phyloP scores from a whole-genome alignment of 495 filamentous ascomycete species.

The Articulospora tetracladia region DNA sequence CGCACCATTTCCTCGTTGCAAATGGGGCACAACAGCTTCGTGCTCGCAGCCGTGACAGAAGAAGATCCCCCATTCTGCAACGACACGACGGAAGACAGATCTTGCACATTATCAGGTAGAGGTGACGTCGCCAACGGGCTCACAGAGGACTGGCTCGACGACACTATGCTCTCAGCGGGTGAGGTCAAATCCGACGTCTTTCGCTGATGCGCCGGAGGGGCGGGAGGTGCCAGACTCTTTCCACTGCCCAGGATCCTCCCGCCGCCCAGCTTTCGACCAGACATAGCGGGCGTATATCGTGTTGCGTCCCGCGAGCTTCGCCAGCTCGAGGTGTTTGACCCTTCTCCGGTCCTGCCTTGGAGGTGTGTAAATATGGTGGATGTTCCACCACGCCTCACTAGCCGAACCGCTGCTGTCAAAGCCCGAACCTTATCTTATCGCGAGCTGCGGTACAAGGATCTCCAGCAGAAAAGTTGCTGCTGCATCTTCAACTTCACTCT shows the following conservation, averaged over 20 bases:
- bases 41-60: conserved; percentile 31
- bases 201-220: conserved; percentile 26
- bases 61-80: conserved; percentile 37
- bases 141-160: conserved; percentile 28
- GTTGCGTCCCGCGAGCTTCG: conserved; percentile 10
- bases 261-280: conserved; percentile 79
- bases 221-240: conserved; percentile 66
- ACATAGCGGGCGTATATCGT: conserved; percentile 47
- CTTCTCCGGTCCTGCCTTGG: neutral
- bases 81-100: conserved; percentile 29
- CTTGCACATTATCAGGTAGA: conserved; percentile 21
- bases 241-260: conserved; percentile 85
- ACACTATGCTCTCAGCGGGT: conserved; percentile 44
- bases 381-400: conserved; percentile 4
- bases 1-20: conserved; percentile 91
- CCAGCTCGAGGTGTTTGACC: conserved; percentile 12
- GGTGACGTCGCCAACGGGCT: conserved; percentile 24
- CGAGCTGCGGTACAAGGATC: conserved; percentile 6
- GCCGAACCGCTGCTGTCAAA: neutral
- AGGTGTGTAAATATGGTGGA: neutral
- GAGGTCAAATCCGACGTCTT: conserved; percentile 35
- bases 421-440: conserved; percentile 21
- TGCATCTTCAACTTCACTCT: conserved; percentile 8
- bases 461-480: conserved; percentile 8
- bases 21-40: conserved; percentile 82